Evolutionary conservation across 208 protist genomes (phyloP), one percentile per base, ranked within the genome.

Genomic region (Leishmania amazonensis): DNA sequence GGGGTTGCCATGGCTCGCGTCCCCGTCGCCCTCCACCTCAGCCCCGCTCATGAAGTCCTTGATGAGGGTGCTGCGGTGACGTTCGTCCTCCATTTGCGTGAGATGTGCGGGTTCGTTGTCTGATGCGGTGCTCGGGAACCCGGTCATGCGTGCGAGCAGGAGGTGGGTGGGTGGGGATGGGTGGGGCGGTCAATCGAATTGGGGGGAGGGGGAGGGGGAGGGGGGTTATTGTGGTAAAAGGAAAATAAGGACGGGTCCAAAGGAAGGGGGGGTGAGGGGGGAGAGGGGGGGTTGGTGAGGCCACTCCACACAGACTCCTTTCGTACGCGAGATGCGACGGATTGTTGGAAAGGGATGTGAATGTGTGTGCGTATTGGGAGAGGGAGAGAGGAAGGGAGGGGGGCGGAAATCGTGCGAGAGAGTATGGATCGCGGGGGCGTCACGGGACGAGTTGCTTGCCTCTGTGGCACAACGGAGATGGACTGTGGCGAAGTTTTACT

Each of bases 21-120:
- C 45, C 7, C 28, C 67, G 21, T 68, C 67, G 68, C 38, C 58
- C 54, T 87, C 85, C 76, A 80, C 87, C 42, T 77, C 81, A 24
- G 83, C 51, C 85, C 88, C 85, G 79, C 87, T 84, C 38, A 90
- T 79, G 79, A 89, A 87, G 67, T 85, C 87, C 79, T 88, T 76
- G 47, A 87, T 76, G 70, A 89, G 76, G 54, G 78, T 80, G 45
- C 81, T 79, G 64, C 76, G 75, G 60, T 89, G 83, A 19, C 79
- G 79, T 6, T 90, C 81, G 28, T 86, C 74, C 45, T 81, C 71
- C 71, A 81, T 86, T 40, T 7, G 42, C 1, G 31, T 31, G 17
- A 28, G 47, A 40, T 62, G 8, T 21, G 40, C 35, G 49, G 28
- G 47, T 5, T 62, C 51, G 21, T n/a, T 58, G 24, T 42, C 51